Base-by-base conservation (phyloP, 192 early-diverging fungal genomes). In the Podila epicladia region DNA sequence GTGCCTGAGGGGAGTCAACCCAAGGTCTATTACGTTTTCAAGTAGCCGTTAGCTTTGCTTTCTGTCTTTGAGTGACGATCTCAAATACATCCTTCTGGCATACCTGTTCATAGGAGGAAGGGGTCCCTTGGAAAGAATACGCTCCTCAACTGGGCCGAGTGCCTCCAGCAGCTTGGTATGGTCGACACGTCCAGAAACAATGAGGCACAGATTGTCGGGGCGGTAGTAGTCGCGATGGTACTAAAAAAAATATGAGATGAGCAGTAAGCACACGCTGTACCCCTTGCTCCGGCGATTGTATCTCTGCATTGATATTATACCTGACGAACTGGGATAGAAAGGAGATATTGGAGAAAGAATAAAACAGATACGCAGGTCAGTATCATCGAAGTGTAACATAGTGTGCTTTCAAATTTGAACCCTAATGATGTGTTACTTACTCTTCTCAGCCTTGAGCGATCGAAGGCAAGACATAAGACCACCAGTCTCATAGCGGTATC, bases 401-500 rank as follows among this genome's bases (percentile, higher is more conserved):
- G 19, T 26, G 9, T 55, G 8, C 41, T 13, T 45, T 17, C 41
- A 15, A 15, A 15, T 9, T 12, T 3, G 17, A 70, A 13, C 24
- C 35, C 13, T 15, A 45, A 17, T 45, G 41, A 17, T 15, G 2
- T n/a, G 20, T 5, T 9, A 59, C 75, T 72, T 75, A 90, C 88
- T 89, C 73, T 89, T 86, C 9, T 90, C 87, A 50, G 89, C 88
- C 60, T 72, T 71, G n/a, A 91, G 83, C 3, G 84, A 83, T 41
- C 89, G 78, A 13, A 91, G 69, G 49, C 80, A 67, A 51, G 87
- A 85, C 89, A 91, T 91, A 13, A 89, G 64, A 3, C 89, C 89
- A 61, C 89, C 89, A 5, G 89, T 91, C 65, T 91, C 88, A 61
- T 79, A 86, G 31, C 89, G 86, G 64, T 91, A 91, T 19, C 89